Evolutionary conservation across 73 alveolate species (phyloP), one percentile per base, ranked within the genome.

Genomic region (Tetrahymena malaccensis): DNA sequence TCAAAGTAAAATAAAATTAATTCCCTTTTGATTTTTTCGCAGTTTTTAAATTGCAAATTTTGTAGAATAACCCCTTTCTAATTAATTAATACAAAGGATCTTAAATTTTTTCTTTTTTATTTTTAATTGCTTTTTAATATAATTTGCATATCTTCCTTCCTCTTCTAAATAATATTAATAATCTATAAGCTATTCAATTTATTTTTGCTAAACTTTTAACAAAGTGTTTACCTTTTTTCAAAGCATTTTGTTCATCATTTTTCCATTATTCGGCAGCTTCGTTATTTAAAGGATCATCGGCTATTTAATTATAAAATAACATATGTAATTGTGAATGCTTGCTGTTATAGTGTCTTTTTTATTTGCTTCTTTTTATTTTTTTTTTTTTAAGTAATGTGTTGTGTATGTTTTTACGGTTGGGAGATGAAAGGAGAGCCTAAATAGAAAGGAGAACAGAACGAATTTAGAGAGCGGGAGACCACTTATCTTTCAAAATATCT

Each of bases 381-480:
- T 9, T 70, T n/a, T 31, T 70, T 70, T 27, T 25, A n/a, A 70
- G 37, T 12, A 70, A 70, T 70, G 8, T 27, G 43, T 15, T 84
- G 35, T 35, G n/a, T n/a, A n/a, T n/a, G 25, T 55, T 40, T 85
- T 85, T 94, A 34, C 98, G 98, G 96, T 96, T 97, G 43, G 99
- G 99, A 57, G 98, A 99, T 93, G 98, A 96, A 89, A 98, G 96
- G 85, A 98, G 96, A 37, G 98, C 97, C 96, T 98, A 98, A 55
- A 98, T 98, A 12, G 99, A 96, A 37, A 98, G 95, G 94, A 98
- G 95, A 8, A 98, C 98, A 1, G 99, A 96, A 96, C 99, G 97
- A 85, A 98, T 98, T 96, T 98, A 96, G 37, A 98, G 96, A 44
- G 99, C 99, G 17, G 99, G 99, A 94, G 98, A 94, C 99, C 99